Conservation (phyloP, 2,329 filamentous ascomycete species). For the Arthrobotrys conoides region DNA sequence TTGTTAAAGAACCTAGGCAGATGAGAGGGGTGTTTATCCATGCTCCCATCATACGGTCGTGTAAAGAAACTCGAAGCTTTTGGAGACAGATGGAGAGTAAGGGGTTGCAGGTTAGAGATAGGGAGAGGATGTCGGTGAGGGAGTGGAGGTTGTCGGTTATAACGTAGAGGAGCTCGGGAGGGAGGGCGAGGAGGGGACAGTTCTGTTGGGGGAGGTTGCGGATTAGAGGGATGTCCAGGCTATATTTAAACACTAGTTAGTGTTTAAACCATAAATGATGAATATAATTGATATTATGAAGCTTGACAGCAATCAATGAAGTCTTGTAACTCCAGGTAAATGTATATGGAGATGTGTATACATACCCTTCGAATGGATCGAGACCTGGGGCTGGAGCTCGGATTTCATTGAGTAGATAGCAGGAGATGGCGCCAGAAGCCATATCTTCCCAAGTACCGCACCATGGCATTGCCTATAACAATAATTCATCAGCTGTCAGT, state of each 20-base stretch:
- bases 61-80: conserved; percentile 38
- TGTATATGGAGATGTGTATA: neutral
- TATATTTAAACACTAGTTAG: neutral
- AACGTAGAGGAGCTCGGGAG: conserved; percentile 33
- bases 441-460: conserved; percentile 33
- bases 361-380: conserved; percentile 46
- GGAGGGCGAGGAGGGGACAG: conserved; percentile 38
- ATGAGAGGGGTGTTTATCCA: conserved; percentile 42
- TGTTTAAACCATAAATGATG: neutral
- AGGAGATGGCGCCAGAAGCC: conserved; percentile 16
- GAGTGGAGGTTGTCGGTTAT: conserved; percentile 24
- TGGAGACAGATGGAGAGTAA: conserved; percentile 27
- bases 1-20: conserved; percentile 30
- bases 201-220: conserved; percentile 19
- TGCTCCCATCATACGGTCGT: conserved; percentile 33
- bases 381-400: conserved; percentile 28
- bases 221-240: conserved; percentile 33
- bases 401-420: conserved; percentile 48
- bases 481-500: neutral
- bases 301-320: neutral
- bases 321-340: neutral
- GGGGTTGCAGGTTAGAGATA: conserved; percentile 32
- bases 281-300: too few species aligned
- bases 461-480: conserved; percentile 42
- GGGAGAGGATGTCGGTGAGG: conserved; percentile 27